Evolutionary conservation across 1,284 basidiomycete species (phyloP).

Genomic region (Xerocomus alliaceus): DNA sequence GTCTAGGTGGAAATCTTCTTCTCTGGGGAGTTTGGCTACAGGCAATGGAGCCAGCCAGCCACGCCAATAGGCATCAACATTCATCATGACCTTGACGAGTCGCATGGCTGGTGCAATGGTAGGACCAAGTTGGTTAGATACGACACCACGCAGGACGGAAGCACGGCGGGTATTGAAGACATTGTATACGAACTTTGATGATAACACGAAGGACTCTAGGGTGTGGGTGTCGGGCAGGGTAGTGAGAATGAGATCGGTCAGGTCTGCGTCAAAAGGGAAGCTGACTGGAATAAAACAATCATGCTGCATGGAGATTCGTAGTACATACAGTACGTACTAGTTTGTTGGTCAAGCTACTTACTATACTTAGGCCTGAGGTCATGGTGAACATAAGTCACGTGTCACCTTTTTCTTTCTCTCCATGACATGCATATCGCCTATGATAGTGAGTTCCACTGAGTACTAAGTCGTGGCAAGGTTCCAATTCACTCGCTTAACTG

Average conservation of each 20-base stretch:
- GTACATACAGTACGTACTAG: no score
- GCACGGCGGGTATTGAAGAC: slow-evolving; percentile 43
- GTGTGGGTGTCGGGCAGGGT: slow-evolving; percentile 38
- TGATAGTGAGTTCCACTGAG: no score
- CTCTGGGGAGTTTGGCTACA: slow-evolving; percentile 10
- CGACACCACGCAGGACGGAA: slow-evolving; percentile 42
- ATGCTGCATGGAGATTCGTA: no score
- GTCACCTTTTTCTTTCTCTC: no score
- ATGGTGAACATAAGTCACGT: no score
- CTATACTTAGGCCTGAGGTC: no score
- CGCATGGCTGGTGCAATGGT: slow-evolving; percentile 42
- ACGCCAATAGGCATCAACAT: slow-evolving; percentile 19
- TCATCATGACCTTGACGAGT: slow-evolving; percentile 26
- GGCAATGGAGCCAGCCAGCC: slow-evolving; percentile 20
- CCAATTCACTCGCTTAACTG: no score
- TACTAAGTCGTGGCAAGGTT: no score
- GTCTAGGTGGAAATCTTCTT: slow-evolving; percentile 12
- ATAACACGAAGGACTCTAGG: slow-evolving; percentile 36
- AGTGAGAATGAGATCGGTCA: slow-evolving; percentile 42
- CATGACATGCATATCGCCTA: no score
- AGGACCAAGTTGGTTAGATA: slow-evolving; percentile 44
- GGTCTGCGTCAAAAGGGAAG: slow-evolving; percentile 29
- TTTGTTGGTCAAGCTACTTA: no score
- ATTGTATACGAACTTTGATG: slow-evolving; percentile 41
- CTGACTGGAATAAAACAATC: neutral